Evolutionary conservation across 495 filamentous ascomycete genomes (phyloP).

Genomic region (Hyaloscypha finlandica): DNA sequence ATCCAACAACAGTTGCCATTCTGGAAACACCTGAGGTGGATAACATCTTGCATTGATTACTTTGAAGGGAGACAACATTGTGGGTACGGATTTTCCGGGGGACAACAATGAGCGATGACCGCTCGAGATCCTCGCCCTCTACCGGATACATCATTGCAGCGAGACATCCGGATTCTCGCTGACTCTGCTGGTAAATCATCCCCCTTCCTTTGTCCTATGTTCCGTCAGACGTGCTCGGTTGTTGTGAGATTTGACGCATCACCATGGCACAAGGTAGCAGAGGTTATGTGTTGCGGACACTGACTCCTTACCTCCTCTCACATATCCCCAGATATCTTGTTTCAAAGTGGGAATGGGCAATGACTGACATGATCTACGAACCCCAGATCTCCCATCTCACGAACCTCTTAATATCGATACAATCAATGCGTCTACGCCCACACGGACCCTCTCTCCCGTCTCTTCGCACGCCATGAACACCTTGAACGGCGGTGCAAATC

Average conservation of each 20-base stretch:
- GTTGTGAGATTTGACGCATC: constrained; percentile 8
- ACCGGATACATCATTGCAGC: constrained; percentile 8
- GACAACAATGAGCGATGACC: constrained; percentile 28
- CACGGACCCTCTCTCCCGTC: constrained; percentile 25
- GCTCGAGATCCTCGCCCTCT: constrained; percentile 16
- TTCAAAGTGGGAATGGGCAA: background rate
- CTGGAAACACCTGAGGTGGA: background rate
- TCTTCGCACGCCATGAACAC: constrained; percentile 30
- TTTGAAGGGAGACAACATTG: constrained; percentile 3
- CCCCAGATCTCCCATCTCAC: constrained; percentile 1
- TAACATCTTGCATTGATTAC: background rate
- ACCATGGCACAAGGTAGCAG: background rate
- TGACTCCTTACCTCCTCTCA: background rate
- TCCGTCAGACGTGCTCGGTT: background rate
- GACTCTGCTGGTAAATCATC: constrained; percentile 19
- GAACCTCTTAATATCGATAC: background rate
- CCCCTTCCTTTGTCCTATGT: constrained; percentile 3
- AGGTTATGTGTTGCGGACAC: background rate
- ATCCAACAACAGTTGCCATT: background rate
- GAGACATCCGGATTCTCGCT: constrained; percentile 19
- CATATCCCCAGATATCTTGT: background rate
- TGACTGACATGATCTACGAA: background rate
- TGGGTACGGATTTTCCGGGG: constrained; percentile 2
- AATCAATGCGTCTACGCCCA: constrained; percentile 4
- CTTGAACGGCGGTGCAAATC: constrained; percentile 12